These are phyloP conservation scores for Starmerella bombicola DNA, from an alignment of 805 yeast genomes.

Conservation along the genomic window DNA sequence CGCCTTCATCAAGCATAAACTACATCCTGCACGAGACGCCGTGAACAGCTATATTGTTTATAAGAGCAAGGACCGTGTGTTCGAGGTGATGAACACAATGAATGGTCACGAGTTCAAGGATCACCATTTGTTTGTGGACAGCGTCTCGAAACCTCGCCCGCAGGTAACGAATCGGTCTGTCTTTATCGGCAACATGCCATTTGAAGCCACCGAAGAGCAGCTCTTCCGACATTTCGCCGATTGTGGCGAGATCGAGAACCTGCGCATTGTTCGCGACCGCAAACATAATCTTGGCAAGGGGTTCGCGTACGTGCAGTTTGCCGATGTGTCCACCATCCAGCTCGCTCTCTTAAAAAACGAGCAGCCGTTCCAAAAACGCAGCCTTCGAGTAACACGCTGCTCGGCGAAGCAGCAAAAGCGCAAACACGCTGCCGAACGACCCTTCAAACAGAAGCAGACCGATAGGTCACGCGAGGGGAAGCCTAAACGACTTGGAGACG, in stretches of 20 bases:
- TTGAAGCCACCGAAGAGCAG: slow-evolving; percentile 82
- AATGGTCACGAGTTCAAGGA: slow-evolving; percentile 59
- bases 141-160: slow-evolving; percentile 79
- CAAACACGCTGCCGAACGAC: not conserved
- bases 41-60: slow-evolving; percentile 84
- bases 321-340: slow-evolving; percentile 49
- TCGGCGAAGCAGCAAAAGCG: slow-evolving; percentile 26
- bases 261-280: slow-evolving; percentile 80
- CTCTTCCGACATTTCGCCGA: slow-evolving; percentile 68
- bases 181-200: slow-evolving; percentile 88
- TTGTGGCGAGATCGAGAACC: slow-evolving; percentile 69
- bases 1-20: slow-evolving; percentile 68
- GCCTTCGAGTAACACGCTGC: slow-evolving; percentile 65
- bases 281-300: slow-evolving; percentile 96
- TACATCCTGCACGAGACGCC: slow-evolving; percentile 66
- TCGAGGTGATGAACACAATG: slow-evolving; percentile 33
- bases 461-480: slow-evolving; percentile 10
- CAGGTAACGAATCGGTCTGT: slow-evolving; percentile 74
- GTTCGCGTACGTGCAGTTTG: slow-evolving; percentile 88
- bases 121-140: slow-evolving; percentile 81
- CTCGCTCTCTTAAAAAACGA: slow-evolving; percentile 71
- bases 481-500: slow-evolving; percentile 1
- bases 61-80: slow-evolving; percentile 36
- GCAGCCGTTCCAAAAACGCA: slow-evolving; percentile 45
- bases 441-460: slow-evolving; percentile 14